A percentile compares a stretch with the other conserved stretches of the same genome.
phyloP scores from a whole-genome alignment of 2,329 filamentous ascomycete species.

The Exophiala lecanii-corni region DNA sequence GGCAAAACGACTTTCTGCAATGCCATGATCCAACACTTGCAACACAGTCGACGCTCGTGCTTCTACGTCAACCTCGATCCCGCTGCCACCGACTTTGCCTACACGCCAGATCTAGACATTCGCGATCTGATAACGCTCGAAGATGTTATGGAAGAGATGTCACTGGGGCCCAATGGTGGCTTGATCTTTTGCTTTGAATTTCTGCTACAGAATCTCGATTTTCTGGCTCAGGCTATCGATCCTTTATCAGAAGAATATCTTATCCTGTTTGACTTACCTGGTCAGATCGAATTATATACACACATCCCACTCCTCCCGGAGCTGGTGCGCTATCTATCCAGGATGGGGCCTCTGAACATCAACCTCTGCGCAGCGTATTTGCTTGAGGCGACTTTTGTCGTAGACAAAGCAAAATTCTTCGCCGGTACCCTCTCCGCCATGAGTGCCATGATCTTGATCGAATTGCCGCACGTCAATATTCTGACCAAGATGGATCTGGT shows the following conservation, averaged over 20 bases:
- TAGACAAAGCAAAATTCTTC: conserved; percentile 96
- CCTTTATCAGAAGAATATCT: conserved; percentile 88
- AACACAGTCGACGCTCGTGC: conserved; percentile 83
- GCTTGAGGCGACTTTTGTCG: conserved; percentile 90
- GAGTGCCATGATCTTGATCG: conserved; percentile 98
- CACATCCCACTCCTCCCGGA: conserved; percentile 89
- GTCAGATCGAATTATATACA: conserved; percentile 97
- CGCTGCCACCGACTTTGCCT: conserved; percentile 86
- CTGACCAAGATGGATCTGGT: conserved; percentile 97
- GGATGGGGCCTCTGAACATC: conserved; percentile 76
- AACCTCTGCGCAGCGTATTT: conserved; percentile 91
- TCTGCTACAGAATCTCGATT: conserved; percentile 89
- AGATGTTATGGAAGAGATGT: conserved; percentile 95
- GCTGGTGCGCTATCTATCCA: conserved; percentile 74
- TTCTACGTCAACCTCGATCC: conserved; percentile 99
- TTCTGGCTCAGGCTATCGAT: conserved; percentile 79
- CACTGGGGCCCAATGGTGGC: conserved; percentile 84
- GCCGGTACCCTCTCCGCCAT: conserved; percentile 92
- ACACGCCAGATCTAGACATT: conserved; percentile 90
- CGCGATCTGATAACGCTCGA: conserved; percentile 89
- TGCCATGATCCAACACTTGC: conserved; percentile 85
- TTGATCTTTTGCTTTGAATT: conserved; percentile 97
- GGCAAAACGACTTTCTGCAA: conserved; percentile 98
- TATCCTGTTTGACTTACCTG: conserved; percentile 97
- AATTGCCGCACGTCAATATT: conserved; percentile 94